Base-by-base conservation (phyloP, 2,329 filamentous ascomycete species). In the Colletotrichum echinochloae region DNA sequence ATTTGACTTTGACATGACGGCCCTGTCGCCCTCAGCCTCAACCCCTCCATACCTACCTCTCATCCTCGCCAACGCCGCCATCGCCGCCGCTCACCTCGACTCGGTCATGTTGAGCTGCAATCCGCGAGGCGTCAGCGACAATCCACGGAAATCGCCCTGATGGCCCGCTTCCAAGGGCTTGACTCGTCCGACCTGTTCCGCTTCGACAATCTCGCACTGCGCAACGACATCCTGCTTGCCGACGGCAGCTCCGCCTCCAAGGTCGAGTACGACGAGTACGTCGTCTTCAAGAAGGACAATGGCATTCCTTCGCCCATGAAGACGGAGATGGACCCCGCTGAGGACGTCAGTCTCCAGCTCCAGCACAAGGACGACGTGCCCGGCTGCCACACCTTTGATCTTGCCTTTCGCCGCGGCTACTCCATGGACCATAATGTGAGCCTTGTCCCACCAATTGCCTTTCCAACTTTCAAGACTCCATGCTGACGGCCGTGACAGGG, bases 201-300 rank as follows among this genome's bases (percentile, higher is more conserved):
- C 72, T 81, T 80, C 70, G 80, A 81, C 73, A 80, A 79, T 56
- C 73, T 74, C 44, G 72, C 74, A 56, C 76, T 79, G 54, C 77
- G 78, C 49, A 74, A 74, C n/a, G 78, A 79, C 60, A 75, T 81
- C 52, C 75, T 81, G n/a, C 74, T 81, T 55, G 76, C 73, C 7
- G 74, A 76, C 12, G 72, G 76, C 5, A 73, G 74, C 5, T 73
- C 75, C 7, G 73, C 73, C 41, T 81, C 80, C 28, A 78, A 78
- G 61, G 74, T 81, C 37, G 80, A 78, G 61, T 81, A 81, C 46
- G 80, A 81, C 41, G 80, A 81, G 73, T 81, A 81, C 57, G 80
- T 80, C 30, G 79, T 81, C 49, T 82, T 79, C 49, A 77, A 76
- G 52, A 73, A 74, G 63, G 65, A 70, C 39, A 70, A 75, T 56